These are phyloP conservation scores for Blastobotrys terrestris DNA, from an alignment of 805 yeast species.

Conservation along the genomic window DNA sequence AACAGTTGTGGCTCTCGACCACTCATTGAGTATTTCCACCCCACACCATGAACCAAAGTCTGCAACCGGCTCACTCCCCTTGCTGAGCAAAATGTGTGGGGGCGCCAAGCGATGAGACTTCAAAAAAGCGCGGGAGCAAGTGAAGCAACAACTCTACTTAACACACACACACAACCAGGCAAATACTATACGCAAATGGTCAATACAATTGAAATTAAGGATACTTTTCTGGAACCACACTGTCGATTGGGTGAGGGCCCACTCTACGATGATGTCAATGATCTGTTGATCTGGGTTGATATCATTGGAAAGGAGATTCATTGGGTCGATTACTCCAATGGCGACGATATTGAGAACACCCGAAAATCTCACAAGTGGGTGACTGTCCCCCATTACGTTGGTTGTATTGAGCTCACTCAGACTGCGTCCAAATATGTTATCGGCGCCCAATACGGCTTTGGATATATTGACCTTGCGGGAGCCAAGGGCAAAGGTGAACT, in stretches of 20 bases:
- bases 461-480: conserved; percentile 40
- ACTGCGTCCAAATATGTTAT: conserved; percentile 46
- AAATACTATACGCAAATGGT: not conserved
- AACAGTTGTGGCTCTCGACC: not conserved
- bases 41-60: too few relatives aligned
- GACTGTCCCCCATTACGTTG: conserved; percentile 44
- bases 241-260: conserved; percentile 30
- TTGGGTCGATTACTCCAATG: conserved; percentile 18
- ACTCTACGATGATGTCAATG: conserved; percentile 25
- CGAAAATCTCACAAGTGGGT: conserved; percentile 31
- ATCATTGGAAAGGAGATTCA: conserved; percentile 22
- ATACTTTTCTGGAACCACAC: conserved; percentile 10
- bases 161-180: not conserved
- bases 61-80: not conserved
- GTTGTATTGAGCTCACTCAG: conserved; percentile 65
- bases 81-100: not conserved
- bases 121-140: not conserved
- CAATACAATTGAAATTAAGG: not conserved
- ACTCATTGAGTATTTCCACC: not conserved
- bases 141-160: not conserved
- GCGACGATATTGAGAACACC: conserved; percentile 22
- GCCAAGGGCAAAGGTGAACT: conserved; percentile 26
- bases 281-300: conserved; percentile 29
- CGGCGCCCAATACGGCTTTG: conserved; percentile 64
- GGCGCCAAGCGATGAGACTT: not conserved